A percentile compares a stretch with the other conserved stretches of the same genome.
Evolutionary conservation across 805 yeast species (phyloP).

Genomic region (Pichia ethanolica): DNA sequence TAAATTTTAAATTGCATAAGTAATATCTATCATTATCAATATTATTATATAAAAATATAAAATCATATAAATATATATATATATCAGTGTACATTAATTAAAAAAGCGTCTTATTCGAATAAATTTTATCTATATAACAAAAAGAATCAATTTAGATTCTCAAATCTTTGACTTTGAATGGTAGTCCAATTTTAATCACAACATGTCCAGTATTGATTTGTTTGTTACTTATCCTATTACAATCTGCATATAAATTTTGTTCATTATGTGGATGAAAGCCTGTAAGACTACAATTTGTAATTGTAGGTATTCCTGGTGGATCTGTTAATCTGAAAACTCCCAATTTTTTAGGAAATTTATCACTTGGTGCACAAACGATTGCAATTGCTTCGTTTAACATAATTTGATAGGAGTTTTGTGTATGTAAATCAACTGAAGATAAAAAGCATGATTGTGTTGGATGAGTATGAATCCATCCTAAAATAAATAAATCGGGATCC

Average conservation of each 20-base stretch:
- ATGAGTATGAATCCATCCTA: conserved; percentile 73
- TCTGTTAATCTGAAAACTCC: conserved; percentile 58
- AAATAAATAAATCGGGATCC: conserved; percentile 43
- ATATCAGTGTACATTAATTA: neutral
- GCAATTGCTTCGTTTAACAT: conserved; percentile 68
- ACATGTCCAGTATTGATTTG: conserved; percentile 40
- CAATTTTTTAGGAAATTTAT: conserved; percentile 33
- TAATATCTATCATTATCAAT: no score
- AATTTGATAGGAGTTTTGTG: conserved; percentile 60
- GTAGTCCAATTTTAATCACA: conserved; percentile 35
- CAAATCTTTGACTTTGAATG: conserved; percentile 43
- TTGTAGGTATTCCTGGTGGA: conserved; percentile 53
- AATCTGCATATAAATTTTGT: conserved; percentile 39
- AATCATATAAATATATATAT: neutral
- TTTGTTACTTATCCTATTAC: conserved; percentile 29
- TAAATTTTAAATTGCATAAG: neutral
- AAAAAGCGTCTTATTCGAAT: neutral
- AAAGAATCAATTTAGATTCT: neutral
- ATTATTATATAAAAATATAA: no score
- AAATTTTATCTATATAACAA: neutral
- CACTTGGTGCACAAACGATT: conserved; percentile 54
- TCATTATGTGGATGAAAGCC: conserved; percentile 63
- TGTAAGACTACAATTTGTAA: conserved; percentile 40
- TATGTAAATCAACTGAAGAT: conserved; percentile 60
- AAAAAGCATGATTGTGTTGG: conserved; percentile 68